Conservation (phyloP, 306 rosid genomes). For the Begonia loranthoides region DNA sequence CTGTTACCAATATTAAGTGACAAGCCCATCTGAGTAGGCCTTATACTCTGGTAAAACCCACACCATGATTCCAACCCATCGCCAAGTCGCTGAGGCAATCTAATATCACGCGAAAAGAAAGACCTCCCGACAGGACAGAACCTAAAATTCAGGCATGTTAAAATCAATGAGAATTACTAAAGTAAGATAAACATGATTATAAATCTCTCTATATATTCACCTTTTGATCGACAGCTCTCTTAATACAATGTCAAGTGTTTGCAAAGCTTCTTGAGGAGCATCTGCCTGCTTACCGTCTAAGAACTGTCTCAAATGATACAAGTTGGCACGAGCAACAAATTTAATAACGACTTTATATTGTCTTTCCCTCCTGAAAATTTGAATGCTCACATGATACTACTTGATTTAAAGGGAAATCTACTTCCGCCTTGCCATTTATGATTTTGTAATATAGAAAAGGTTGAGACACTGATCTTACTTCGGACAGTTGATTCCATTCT, state of each 20-base stretch:
- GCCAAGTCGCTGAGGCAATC: not conserved
- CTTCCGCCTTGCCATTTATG: too few relatives aligned
- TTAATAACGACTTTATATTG: slow-evolving; percentile 73
- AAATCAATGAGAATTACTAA: not conserved
- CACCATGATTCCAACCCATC: slow-evolving; percentile 10
- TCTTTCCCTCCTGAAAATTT: slow-evolving; percentile 47
- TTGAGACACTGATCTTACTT: slow-evolving; percentile 38
- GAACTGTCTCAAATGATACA: slow-evolving; percentile 39
- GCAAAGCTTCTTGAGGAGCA: slow-evolving; percentile 40
- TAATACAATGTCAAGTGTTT: slow-evolving; percentile 50
- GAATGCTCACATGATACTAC: too few relatives aligned
- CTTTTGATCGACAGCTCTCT: slow-evolving; percentile 49
- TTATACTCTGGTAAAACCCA: slow-evolving; percentile 9
- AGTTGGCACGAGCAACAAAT: slow-evolving; percentile 84
- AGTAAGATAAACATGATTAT: not conserved
- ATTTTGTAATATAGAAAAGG: not conserved
- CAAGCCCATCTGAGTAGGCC: slow-evolving; percentile 25
- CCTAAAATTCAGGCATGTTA: not conserved
- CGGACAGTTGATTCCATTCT: slow-evolving; percentile 49
- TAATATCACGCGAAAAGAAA: not conserved
- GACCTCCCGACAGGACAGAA: slow-evolving; percentile 31
- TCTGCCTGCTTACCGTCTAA: slow-evolving; percentile 25
- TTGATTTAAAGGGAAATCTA: not conserved
- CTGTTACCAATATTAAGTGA: slow-evolving; percentile 35
- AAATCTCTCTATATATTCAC: slow-evolving; percentile 8